Base-by-base conservation (phyloP, 495 filamentous ascomycete species). In the Schizothecium vesticola region DNA sequence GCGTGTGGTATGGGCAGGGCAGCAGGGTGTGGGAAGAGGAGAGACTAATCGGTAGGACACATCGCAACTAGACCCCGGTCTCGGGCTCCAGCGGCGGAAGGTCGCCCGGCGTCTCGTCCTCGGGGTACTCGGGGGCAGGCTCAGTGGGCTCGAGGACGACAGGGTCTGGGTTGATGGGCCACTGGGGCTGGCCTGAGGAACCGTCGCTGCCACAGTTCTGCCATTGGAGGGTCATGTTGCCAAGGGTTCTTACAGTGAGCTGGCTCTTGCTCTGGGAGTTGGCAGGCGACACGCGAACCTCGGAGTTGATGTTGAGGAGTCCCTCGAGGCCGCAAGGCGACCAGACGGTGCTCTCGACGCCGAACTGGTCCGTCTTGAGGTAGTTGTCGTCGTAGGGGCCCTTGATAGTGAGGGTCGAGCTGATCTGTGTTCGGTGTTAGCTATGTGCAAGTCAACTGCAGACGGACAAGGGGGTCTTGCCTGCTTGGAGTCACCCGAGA, bases 271-370 rank as follows among this genome's bases (percentile, higher is more conserved):
- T 67, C 22, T 43, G 33, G 11, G 64, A 23, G 63, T 73, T 71
- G 29, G 51, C 21, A 21, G 76, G 72, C 29, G 68, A 59, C 51
- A 82, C 64, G 33, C 77, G 79, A 59, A 82, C 75, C 69, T 78
- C 75, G 56, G 78, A 79, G 75, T 82, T 80, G 75, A 82, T 80
- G 71, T 81, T 82, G 65, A 82, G 70, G 51, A 79, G 68, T 43
- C 76, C 76, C 58, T 78, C 76, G 22, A 69, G 28, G 29, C 79
- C 79, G 70, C 80, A 82, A 24, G 80, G 78, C 43, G 79, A 80
- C 80, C 80, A 82, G 66, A 80, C 78, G 64, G 76, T 78, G 66
- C 72, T 77, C 62, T 74, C 69, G 64, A 78, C 69, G 23, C 75
- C 75, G 67, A 81, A 76, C 66, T 73, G 58, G 65, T 80, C 78